Evolutionary conservation across 2,329 filamentous ascomycete species (phyloP).

Genomic region (Talaromyces sp.): DNA sequence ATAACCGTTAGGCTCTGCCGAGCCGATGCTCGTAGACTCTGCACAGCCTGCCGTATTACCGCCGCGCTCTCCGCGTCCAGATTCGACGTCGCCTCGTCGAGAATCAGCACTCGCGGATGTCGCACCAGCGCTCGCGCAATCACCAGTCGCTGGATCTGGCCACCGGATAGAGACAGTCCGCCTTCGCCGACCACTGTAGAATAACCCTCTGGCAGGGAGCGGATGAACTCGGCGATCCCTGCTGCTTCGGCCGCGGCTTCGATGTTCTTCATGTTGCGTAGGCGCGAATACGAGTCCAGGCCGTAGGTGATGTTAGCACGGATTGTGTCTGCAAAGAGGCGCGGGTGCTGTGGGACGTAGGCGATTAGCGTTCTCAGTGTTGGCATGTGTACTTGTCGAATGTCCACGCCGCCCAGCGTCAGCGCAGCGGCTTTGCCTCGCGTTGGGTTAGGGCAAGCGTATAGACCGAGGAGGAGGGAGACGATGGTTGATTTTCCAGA

Average conservation of each 20-base stretch:
- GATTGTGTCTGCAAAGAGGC: constrained; percentile 50
- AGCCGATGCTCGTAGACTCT: constrained; percentile 41
- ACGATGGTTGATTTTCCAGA: constrained; percentile 88
- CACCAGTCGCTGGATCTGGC: constrained; percentile 75
- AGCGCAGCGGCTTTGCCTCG: constrained; percentile 41
- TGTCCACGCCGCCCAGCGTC: constrained; percentile 48
- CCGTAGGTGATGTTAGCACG: constrained; percentile 68
- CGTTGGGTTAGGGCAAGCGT: constrained; percentile 34
- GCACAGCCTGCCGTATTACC: constrained; percentile 60
- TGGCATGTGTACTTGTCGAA: constrained; percentile 55
- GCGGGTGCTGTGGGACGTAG: constrained; percentile 60
- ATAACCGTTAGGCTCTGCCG: constrained; percentile 61
- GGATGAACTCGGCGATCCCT: constrained; percentile 71
- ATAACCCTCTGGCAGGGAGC: constrained; percentile 66
- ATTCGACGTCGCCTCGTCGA: constrained; percentile 84
- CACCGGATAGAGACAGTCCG: constrained; percentile 68
- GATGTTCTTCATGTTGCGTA: constrained; percentile 45
- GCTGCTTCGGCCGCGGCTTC: constrained; percentile 53
- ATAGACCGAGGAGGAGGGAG: constrained; percentile 69
- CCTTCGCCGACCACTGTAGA: constrained; percentile 72
- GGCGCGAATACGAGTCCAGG: constrained; percentile 51
- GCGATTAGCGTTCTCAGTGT: constrained; percentile 58
- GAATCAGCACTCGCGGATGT: constrained; percentile 65
- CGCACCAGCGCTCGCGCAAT: constrained; percentile 76
- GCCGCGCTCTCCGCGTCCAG: constrained; percentile 67